A percentile compares a stretch with the other conserved stretches of the same genome.
These are phyloP conservation scores for Marchantia paleacea DNA, from an alignment of 225 moss, liverwort and hornwort species.

Conservation along the genomic window DNA sequence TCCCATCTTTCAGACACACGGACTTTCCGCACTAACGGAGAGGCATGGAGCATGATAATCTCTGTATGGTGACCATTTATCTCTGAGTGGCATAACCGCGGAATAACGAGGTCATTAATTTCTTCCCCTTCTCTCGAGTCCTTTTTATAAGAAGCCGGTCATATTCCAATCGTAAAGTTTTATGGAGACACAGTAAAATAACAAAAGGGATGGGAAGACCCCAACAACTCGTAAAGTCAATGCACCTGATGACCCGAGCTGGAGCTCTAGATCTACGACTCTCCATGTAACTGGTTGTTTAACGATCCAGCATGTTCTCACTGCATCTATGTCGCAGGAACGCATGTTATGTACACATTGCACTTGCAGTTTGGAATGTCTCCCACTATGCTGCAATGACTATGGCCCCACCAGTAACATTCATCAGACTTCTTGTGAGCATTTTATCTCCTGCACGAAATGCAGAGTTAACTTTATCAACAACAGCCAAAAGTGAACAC, in stretches of 20 bases:
- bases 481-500: not conserved
- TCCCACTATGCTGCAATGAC: not conserved
- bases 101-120: not conserved
- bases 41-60: not conserved
- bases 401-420: not conserved
- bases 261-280: not conserved
- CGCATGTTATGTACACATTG: not conserved
- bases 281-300: not conserved
- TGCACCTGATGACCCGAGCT: not conserved
- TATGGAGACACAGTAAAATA: no score
- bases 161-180: not conserved
- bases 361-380: conserved; percentile 3
- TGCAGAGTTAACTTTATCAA: not conserved
- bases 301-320: not conserved
- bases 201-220: no score
- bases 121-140: not conserved
- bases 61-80: not conserved
- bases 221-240: not conserved
- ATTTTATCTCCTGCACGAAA: not conserved
- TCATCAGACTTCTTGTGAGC: not conserved
- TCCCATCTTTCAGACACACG: not conserved
- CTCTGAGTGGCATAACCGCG: not conserved
- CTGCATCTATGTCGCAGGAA: conserved; percentile 1
- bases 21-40: not conserved
- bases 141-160: not conserved